Evolutionary conservation across 805 yeast genomes (phyloP).

Genomic region (Priceomyces medius): DNA sequence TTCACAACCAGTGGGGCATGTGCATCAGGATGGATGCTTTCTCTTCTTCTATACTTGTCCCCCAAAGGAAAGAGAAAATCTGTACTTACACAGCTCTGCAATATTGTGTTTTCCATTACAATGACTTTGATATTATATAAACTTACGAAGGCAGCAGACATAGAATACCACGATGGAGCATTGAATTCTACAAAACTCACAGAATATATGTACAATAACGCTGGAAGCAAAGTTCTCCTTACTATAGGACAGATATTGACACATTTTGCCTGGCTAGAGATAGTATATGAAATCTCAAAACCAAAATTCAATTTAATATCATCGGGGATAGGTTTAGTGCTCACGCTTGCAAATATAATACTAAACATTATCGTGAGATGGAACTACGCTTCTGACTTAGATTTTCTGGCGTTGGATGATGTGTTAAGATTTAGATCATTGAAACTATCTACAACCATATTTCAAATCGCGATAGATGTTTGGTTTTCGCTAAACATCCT

Average conservation of each 20-base stretch:
- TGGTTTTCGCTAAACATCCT: constrained; percentile 36
- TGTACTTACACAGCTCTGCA: constrained; percentile 52
- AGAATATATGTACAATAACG: constrained; percentile 33
- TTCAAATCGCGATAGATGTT: constrained; percentile 24
- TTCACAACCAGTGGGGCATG: constrained; percentile 56
- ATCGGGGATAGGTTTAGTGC: constrained; percentile 27
- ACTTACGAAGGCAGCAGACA: constrained; percentile 44
- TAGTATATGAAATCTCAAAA: constrained; percentile 39
- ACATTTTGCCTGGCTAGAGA: constrained; percentile 56
- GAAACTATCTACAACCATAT: constrained; percentile 29
- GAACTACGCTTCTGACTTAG: constrained; percentile 1
- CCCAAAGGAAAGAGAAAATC: constrained; percentile 56
- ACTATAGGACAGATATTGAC: constrained; percentile 44
- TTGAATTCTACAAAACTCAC: constrained; percentile 51
- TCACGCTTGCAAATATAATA: constrained; percentile 23
- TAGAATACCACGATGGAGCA: constrained; percentile 52
- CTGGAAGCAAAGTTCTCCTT: constrained; percentile 37
- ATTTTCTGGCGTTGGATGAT: constrained; percentile 1
- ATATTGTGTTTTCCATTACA: constrained; percentile 54
- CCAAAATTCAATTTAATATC: constrained; percentile 26
- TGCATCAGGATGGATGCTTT: constrained; percentile 69
- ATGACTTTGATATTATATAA: constrained; percentile 51
- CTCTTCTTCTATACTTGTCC: constrained; percentile 53
- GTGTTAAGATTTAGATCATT: constrained; percentile 8
- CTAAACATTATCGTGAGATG: constrained; percentile 1